Evolutionary conservation across 768 basidiomycete species (phyloP).

Genomic region (Mycena polygramma): DNA sequence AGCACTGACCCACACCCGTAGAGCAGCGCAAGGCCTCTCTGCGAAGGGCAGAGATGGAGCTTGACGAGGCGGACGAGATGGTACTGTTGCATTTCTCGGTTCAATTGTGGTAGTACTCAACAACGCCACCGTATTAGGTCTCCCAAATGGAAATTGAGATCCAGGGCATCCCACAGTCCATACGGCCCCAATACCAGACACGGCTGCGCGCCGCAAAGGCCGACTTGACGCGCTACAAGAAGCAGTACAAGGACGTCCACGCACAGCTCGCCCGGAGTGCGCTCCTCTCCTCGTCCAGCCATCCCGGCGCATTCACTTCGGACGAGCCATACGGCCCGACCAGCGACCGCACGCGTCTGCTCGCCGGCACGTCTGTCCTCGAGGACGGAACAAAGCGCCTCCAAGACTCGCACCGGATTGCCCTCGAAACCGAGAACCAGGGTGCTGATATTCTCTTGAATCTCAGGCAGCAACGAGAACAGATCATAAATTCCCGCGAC

Average conservation of each 20-base stretch:
- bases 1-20: conserved; percentile 44
- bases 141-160: conserved; percentile 99
- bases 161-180: conserved; percentile 90
- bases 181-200: conserved; percentile 81
- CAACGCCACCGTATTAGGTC: conserved; percentile 63
- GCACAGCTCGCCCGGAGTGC: conserved; percentile 79
- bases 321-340: conserved; percentile 85
- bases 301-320: conserved; percentile 58
- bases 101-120: not conserved
- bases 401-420: conserved; percentile 92
- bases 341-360: conserved; percentile 83
- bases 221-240: conserved; percentile 84
- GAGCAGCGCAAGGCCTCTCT: conserved; percentile 87
- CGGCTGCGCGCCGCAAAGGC: conserved; percentile 83
- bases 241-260: conserved; percentile 80
- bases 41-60: conserved; percentile 91
- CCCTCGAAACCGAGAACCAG: conserved; percentile 95
- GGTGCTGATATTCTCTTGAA: conserved; percentile 93
- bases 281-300: conserved; percentile 71
- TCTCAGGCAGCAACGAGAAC: conserved; percentile 89
- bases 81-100: conserved; percentile 54
- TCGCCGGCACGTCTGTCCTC: conserved; percentile 82
- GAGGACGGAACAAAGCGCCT: conserved; percentile 89
- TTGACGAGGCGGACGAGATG: conserved; percentile 99
- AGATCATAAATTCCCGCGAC: conserved; percentile 93